Evolutionary conservation across 2,329 filamentous ascomycete genomes (phyloP), one percentile per base, ranked within the genome.

Genomic region (Annulohypoxylon truncatum): DNA sequence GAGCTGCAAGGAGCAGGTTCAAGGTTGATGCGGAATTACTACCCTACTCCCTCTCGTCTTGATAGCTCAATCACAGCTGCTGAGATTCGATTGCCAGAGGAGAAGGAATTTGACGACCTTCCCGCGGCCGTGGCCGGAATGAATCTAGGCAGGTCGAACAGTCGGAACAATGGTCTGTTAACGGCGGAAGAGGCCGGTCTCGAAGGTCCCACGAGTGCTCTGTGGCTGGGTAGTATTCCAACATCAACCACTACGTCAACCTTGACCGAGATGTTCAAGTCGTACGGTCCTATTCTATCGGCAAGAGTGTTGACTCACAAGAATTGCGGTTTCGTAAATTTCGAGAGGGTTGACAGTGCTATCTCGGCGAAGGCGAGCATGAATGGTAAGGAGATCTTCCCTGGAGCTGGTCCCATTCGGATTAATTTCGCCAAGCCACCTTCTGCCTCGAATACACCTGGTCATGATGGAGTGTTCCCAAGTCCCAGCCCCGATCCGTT

Each of bases 291-390:
- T 2, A 97, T 99, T 68, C 86, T 96, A 71, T 97, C 95, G 2
- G 95, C 93, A 26, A 88, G 96, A 69, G 96, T 99, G 3, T 84
- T 99, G 67, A 98, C 96, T 0, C 94, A 99, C 83, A 99, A 99
- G 85, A 98, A 97, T 80, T 99, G 96, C 77, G 96, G 95, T 2
- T 99, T 99, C 73, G 95, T 99, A 77, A 99, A 99, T 79, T 99
- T 97, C 75, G 94, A 98, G 79, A 90, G 89, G 64, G 82, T 96
- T 28, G 94, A 98, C 70, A 97, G 93, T 77, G 96, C 96, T 60
- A 90, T 97, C 38, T 90, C 93, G 65, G 96, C 96, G 13, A 96
- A 95, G 78, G 89, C 89, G 12, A 87, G 90, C 76, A 90, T 97
- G 80, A 98, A 98, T 75, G 94, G 94, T 74, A 97, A 97, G 80